Evolutionary conservation across 176 grass and related monocot genomes (phyloP), one percentile per base, ranked within the genome.

Genomic region (Alloteropsis semialata): DNA sequence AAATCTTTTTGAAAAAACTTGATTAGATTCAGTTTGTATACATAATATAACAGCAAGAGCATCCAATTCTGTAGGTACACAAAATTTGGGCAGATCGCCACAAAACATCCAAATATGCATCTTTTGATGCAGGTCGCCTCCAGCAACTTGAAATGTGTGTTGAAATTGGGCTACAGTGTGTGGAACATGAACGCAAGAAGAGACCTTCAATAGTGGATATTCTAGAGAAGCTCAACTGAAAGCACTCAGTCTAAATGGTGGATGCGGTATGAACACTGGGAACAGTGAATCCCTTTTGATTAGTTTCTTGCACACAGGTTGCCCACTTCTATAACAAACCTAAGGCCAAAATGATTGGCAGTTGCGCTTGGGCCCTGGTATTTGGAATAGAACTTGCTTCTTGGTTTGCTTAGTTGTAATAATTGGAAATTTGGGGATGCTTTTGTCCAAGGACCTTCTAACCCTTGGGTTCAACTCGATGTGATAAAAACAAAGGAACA

Each of bases 101-200:
- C 30, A 73, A 73, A 42, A 10, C 58, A 30, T 73, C 67, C 2
- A 61, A 19, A 34, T 80, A 13, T 58, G 2, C 56, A 65, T 41
- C 8, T 0, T 43, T 43, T 6, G 44, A 64, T 64, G 22, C 32
- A 18, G 39, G 55, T 80, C 1, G 18, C 3, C 57, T 73, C 45
- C 56, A 80, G 14, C 67, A 80, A 80, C 59, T 86, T 16, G 59
- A 16, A 50, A 19, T 25, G 69, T 85, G 83, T 56, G 69, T 78
- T 70, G 28, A 71, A 38, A 78, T 78, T 22, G 83, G 64, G 18
- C n/a, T 85, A 10, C 32, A 70, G 0, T 85, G 83, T 71, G 83
- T 85, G 39, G 29, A 78, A 3, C 12, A 18, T 6, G 64, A 77
- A 19, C 28, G 62, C 18, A 84, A 77, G 74, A 44, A 19, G 0